These are phyloP conservation scores for Ramularia endophylla DNA, from an alignment of 2,329 filamentous ascomycete genomes.

Conservation along the genomic window DNA sequence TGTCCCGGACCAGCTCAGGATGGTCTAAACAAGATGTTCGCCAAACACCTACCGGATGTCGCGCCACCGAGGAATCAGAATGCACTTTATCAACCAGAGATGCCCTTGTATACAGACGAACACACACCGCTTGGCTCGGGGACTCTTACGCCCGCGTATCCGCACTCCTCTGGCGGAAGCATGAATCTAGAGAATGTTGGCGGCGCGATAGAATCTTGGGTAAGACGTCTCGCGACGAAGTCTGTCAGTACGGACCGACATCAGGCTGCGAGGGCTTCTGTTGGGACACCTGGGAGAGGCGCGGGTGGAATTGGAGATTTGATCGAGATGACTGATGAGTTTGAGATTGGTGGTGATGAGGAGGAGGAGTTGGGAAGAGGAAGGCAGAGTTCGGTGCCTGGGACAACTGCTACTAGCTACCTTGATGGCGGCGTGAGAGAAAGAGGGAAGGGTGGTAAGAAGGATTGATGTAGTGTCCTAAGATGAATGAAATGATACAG, in stretches of 20 bases:
- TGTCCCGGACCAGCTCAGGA: slow-evolving; percentile 79
- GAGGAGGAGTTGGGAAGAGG: slow-evolving; percentile 28
- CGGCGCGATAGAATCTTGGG: slow-evolving; percentile 82
- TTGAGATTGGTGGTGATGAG: slow-evolving; percentile 35
- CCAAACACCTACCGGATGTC: slow-evolving; percentile 73
- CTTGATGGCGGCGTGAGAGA: slow-evolving; percentile 20
- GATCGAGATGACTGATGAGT: slow-evolving; percentile 64
- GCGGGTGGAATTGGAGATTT: slow-evolving; percentile 54
- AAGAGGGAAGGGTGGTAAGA: slow-evolving; percentile 26
- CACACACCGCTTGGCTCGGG: slow-evolving; percentile 22
- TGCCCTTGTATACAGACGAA: slow-evolving; percentile 47
- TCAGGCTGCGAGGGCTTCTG: slow-evolving; percentile 22
- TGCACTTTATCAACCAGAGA: slow-evolving; percentile 52
- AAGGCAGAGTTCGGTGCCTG: slow-evolving; percentile 19
- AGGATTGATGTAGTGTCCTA: too few species aligned
- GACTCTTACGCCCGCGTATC: slow-evolving; percentile 22
- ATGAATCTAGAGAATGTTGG: slow-evolving; percentile 72
- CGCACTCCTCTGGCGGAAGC: slow-evolving; percentile 14
- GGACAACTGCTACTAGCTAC: slow-evolving; percentile 25
- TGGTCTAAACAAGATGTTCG: slow-evolving; percentile 75
- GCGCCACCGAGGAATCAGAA: slow-evolving; percentile 55
- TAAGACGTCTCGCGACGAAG: slow-evolving; percentile 71
- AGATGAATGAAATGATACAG: too few species aligned
- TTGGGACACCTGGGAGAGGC: slow-evolving; percentile 27
- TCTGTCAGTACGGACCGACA: slow-evolving; percentile 27